Base-by-base conservation (phyloP, 306 rosid species). In the Corylus americana region DNA sequence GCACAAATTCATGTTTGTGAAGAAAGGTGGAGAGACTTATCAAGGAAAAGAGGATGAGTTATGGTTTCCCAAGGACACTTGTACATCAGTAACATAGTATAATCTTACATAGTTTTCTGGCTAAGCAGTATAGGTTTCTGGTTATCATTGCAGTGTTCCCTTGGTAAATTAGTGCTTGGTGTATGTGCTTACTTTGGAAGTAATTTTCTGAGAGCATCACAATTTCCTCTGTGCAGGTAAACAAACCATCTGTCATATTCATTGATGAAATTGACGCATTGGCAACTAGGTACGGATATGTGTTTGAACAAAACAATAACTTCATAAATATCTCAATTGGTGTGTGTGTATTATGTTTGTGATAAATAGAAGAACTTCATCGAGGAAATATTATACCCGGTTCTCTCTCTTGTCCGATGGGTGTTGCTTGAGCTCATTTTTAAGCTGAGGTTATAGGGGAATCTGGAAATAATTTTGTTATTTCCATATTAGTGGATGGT, bases 191-290 rank as follows among this genome's bases (percentile, higher is more conserved):
- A 54, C 71, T 59, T 79, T 68, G 72, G 37, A 62, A 76, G 49
- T 75, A 17, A 16, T n/a, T 59, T 27, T 50, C 20, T 74, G 72
- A 66, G 61, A 67, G 71, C 57, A 22, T 69, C 17, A 45, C 72
- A 14, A 31, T 49, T 81, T 78, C 83, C 73, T 75, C 64, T 82
- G 69, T 90, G 88, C 98, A 95, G 99, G 97, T 95, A 78, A 95
- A 95, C 89, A 95, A 86, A 79, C 99, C 99, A 73, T 93, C 99
- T 2, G 98, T 95, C 78, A 92, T 95, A 78, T 95, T 95, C 90
- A 89, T 95, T 44, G 99, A 95, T 78, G 99, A 95, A 85, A 95
- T 95, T 71, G 98, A 95, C 82, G 99, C 99, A 49, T 82, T 95
- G 96, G 98, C 99, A 73, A 91, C 98, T 11, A 90, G 95, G 99